Percentiles rank a stretch among this genome's conserved stretches.
Conservation (phyloP, 1,284 basidiomycete species). For the Taiwanofungus camphoratus region DNA sequence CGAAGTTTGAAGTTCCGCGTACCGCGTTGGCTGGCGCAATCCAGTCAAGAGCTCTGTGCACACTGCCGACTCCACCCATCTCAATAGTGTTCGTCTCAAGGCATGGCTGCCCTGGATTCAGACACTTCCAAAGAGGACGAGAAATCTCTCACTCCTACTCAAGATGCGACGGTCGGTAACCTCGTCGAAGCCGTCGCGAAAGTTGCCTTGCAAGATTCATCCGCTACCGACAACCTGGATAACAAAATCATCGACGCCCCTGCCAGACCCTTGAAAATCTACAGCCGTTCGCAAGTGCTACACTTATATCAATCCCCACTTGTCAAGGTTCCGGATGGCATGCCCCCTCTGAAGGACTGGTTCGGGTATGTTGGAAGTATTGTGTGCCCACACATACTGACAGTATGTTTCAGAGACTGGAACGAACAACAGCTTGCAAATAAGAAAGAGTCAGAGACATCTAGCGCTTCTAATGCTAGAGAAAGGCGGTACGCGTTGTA, state of each 20-base stretch:
- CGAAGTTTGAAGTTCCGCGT: slow-evolving; percentile 9
- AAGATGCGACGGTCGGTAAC: slow-evolving; percentile 22
- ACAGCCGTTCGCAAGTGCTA: slow-evolving; percentile 64
- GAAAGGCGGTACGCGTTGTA: slow-evolving; percentile 65
- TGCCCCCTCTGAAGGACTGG: slow-evolving; percentile 82
- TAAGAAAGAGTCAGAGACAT: slow-evolving; percentile 63
- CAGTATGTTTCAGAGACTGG: slow-evolving; percentile 34
- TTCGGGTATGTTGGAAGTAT: slow-evolving; percentile 60
- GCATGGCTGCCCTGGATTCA: slow-evolving; percentile 23
- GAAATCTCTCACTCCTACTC: slow-evolving; percentile 10
- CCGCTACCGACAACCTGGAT: slow-evolving; percentile 24
- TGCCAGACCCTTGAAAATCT: slow-evolving; percentile 48
- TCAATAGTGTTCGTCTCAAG: slow-evolving; percentile 7
- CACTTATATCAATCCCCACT: slow-evolving; percentile 71
- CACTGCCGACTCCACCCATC: slow-evolving; percentile 8
- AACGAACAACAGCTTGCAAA: slow-evolving; percentile 55
- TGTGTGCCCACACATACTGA: slow-evolving; percentile 18
- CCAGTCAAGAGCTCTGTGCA: slow-evolving; percentile 13
- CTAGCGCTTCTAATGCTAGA: slow-evolving; percentile 44
- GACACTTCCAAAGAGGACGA: slow-evolving; percentile 13
- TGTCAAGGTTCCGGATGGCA: slow-evolving; percentile 61
- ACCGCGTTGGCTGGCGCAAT: slow-evolving; percentile 9
- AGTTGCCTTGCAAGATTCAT: slow-evolving; percentile 30
- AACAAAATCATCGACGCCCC: slow-evolving; percentile 24
- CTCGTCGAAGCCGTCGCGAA: slow-evolving; percentile 33